Evolutionary conservation across 177 flowering plant species (phyloP), one percentile per base, ranked within the genome.

Genomic region (Viscum album): DNA sequence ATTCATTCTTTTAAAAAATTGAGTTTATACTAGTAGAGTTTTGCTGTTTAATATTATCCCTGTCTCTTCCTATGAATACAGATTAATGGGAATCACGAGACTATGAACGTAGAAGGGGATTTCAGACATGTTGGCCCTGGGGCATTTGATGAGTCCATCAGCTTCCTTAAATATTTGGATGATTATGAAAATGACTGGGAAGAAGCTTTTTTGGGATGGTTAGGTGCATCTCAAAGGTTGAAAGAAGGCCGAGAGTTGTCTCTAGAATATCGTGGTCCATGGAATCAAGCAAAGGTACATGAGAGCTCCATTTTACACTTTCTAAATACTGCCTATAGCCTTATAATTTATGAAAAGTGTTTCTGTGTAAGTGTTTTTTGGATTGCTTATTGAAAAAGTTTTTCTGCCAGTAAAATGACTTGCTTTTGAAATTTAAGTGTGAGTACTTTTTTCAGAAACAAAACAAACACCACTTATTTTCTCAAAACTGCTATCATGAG

Each of bases 31-130:
- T 17, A 17, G 54, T 17, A 47, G 54, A 47, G 0, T 47, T 47
- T 47, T 2, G 24, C 54, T 37, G 41, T 6, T 37, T 37, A 37
- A 37, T 37, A 37, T 37, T 5, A 13, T 37, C 10, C 13, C n/a
- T n/a, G n/a, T 37, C 41, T 37, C 41, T 75, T 37, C 67, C n/a
- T 31, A 36, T 47, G 63, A 45, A 1, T 73, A 0, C 41, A 90
- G 98, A 84, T 94, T 29, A 89, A 91, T 70, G 98, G 98, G 58
- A 94, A 94, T 73, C 98, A 94, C 69, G 98, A 94, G 78, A 89
- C 98, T 62, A 91, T 94, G 93, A 94, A 91, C 68, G 93, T 94
- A 31, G 97, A 89, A 81, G 98, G 97, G 45, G 98, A 94, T 79
- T 94, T 82, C 71, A 82, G 98, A 78, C 91, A 84, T 80, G 98